Percentiles rank a stretch among this genome's conserved stretches.
Conservation (phyloP, 2,329 filamentous ascomycete species). For the Botryotinia narcissicola region DNA sequence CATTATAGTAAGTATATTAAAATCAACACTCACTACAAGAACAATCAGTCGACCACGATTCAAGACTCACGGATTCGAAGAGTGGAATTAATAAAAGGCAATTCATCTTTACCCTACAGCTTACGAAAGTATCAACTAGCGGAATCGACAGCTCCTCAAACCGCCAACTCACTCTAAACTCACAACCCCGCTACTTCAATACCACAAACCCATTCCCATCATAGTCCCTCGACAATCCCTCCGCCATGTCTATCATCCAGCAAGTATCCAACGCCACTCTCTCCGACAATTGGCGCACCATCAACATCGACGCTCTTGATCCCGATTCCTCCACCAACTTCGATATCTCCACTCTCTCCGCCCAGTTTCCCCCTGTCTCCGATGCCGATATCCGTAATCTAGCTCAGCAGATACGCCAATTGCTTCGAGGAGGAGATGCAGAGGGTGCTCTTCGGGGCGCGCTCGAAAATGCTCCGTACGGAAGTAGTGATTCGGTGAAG, state of each 20-base stretch:
- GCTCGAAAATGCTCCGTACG: slow-evolving; percentile 81
- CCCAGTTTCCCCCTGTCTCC: slow-evolving; percentile 68
- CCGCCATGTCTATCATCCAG: slow-evolving; percentile 63
- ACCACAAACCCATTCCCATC: background rate
- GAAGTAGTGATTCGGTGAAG: slow-evolving; percentile 58
- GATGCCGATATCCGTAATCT: slow-evolving; percentile 77
- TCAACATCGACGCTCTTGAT: slow-evolving; percentile 89
- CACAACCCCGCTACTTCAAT: slow-evolving; percentile 18
- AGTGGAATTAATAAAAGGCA: background rate
- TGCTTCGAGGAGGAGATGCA: slow-evolving; percentile 80
- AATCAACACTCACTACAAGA: background rate
- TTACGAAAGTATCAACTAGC: background rate
- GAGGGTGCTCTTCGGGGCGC: slow-evolving; percentile 83
- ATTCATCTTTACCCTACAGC: background rate
- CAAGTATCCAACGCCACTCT: slow-evolving; percentile 60
- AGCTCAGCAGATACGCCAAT: slow-evolving; percentile 78
- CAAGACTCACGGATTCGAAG: background rate
- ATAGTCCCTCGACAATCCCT: background rate
- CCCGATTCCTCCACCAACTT: slow-evolving; percentile 92
- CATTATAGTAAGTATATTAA: background rate
- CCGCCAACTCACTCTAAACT: slow-evolving; percentile 10
- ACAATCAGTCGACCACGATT: background rate
- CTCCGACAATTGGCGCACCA: slow-evolving; percentile 73
- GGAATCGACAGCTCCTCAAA: background rate
- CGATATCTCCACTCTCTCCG: slow-evolving; percentile 76